Evolutionary conservation across 768 basidiomycete genomes (phyloP).

Genomic region (Suillus placidus): DNA sequence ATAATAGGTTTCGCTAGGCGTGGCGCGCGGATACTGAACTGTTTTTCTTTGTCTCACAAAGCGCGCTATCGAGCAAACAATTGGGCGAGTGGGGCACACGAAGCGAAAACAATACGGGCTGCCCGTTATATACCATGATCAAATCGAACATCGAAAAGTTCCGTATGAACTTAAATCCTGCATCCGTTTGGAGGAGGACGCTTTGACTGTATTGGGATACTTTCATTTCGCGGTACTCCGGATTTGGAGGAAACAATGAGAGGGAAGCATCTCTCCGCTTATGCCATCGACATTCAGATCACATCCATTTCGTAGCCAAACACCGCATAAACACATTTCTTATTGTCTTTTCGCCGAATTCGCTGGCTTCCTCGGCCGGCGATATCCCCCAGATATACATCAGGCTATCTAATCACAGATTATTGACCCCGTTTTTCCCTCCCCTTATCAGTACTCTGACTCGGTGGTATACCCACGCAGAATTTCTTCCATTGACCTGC

Average conservation of each 20-base stretch:
- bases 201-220: slow-evolving; percentile 22
- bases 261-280: slow-evolving; percentile 31
- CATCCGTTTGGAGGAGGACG: slow-evolving; percentile 21
- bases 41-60: slow-evolving; percentile 53
- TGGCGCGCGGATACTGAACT: slow-evolving; percentile 46
- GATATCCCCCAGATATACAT: slow-evolving; percentile 37
- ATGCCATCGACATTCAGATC: slow-evolving; percentile 35
- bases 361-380: slow-evolving; percentile 35
- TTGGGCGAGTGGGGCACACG: slow-evolving; percentile 66
- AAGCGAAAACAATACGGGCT: slow-evolving; percentile 57
- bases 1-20: slow-evolving; percentile 46
- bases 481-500: slow-evolving; percentile 19
- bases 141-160: slow-evolving; percentile 36
- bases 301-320: slow-evolving; percentile 45
- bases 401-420: slow-evolving; percentile 36
- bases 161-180: slow-evolving; percentile 38
- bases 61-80: slow-evolving; percentile 54
- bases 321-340: slow-evolving; percentile 41
- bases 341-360: slow-evolving; percentile 49
- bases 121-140: slow-evolving; percentile 54
- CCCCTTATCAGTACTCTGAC: slow-evolving; percentile 37
- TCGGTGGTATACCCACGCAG: slow-evolving; percentile 33
- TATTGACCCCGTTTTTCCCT: slow-evolving; percentile 32
- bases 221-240: slow-evolving; percentile 21
- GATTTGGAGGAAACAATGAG: slow-evolving; percentile 37